These are phyloP conservation scores for Balamuthia mandrillaris DNA, from an alignment of 208 protist species.

Conservation along the genomic window DNA sequence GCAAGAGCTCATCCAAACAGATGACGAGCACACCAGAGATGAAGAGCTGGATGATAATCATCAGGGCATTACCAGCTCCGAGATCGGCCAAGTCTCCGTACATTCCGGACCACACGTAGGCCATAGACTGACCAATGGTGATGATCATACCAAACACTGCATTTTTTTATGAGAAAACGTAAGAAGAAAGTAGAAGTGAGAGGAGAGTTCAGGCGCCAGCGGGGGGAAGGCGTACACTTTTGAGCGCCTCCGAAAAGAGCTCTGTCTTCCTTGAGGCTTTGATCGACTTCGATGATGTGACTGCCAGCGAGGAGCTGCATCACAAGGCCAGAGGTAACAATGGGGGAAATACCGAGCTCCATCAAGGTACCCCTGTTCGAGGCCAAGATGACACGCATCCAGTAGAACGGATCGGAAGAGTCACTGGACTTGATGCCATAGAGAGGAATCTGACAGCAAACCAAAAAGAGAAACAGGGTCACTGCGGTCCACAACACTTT, in stretches of 20 bases:
- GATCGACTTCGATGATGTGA: constrained; percentile 93
- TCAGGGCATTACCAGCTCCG: constrained; percentile 84
- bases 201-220: not conserved
- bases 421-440: constrained; percentile 91
- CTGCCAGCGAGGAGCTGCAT: constrained; percentile 83
- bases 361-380: constrained; percentile 98
- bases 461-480: constrained; percentile 97
- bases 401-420: constrained; percentile 97
- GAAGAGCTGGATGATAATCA: constrained; percentile 98
- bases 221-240: constrained; percentile 75
- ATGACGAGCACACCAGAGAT: constrained; percentile 97
- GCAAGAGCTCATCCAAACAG: constrained; percentile 97
- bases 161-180: not conserved
- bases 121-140: constrained; percentile 93
- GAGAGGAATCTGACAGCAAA: constrained; percentile 98
- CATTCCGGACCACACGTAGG: constrained; percentile 97
- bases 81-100: constrained; percentile 96
- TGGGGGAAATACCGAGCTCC: constrained; percentile 88
- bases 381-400: constrained; percentile 98
- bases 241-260: constrained; percentile 94
- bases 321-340: constrained; percentile 74
- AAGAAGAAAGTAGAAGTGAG: constrained; percentile 2
- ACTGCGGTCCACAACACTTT: constrained; percentile 96
- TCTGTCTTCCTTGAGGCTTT: constrained; percentile 89
- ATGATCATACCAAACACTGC: constrained; percentile 93